Evolutionary conservation across 1,284 basidiomycete genomes (phyloP).

Genomic region (Leccinum subrobustum): DNA sequence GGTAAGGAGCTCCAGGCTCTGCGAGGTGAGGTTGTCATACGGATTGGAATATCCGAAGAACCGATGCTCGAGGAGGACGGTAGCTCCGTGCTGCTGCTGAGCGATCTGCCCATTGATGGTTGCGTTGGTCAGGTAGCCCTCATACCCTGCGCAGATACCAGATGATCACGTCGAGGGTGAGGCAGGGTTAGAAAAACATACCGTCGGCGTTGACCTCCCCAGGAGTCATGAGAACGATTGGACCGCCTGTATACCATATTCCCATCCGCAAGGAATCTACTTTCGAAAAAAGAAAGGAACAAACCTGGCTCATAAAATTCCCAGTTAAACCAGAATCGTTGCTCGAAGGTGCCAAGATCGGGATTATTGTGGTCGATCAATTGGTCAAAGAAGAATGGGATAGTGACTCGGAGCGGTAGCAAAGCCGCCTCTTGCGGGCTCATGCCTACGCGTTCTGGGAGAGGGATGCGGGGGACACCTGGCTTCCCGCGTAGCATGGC

Average conservation of each 20-base stretch:
- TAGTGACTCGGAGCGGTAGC: slow-evolving; percentile 32
- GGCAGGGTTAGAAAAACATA: neutral
- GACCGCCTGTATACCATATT: slow-evolving; percentile 49
- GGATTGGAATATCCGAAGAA: slow-evolving; percentile 59
- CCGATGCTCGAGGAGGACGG: slow-evolving; percentile 59
- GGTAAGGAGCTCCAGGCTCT: slow-evolving; percentile 58
- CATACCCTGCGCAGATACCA: slow-evolving; percentile 40
- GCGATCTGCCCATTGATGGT: slow-evolving; percentile 69
- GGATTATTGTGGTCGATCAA: slow-evolving; percentile 71
- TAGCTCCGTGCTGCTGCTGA: slow-evolving; percentile 61
- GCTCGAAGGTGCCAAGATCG: slow-evolving; percentile 68
- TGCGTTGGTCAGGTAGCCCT: slow-evolving; percentile 57
- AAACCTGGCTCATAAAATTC: slow-evolving; percentile 59
- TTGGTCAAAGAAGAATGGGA: slow-evolving; percentile 65
- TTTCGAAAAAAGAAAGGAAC: neutral
- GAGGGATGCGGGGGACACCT: slow-evolving; percentile 14
- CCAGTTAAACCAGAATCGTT: slow-evolving; percentile 67
- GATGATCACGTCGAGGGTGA: slow-evolving; percentile 17
- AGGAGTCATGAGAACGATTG: slow-evolving; percentile 60
- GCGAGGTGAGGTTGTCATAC: slow-evolving; percentile 54
- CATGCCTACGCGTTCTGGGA: slow-evolving; percentile 6
- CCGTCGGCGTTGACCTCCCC: slow-evolving; percentile 48
- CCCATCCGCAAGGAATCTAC: neutral
- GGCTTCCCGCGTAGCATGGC: slow-evolving; percentile 21
- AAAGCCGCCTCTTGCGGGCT: slow-evolving; percentile 21